Percentiles rank a stretch among this genome's conserved stretches.
These are phyloP conservation scores for Leccinum rimulosum DNA, from an alignment of 768 basidiomycete genomes.

Conservation along the genomic window DNA sequence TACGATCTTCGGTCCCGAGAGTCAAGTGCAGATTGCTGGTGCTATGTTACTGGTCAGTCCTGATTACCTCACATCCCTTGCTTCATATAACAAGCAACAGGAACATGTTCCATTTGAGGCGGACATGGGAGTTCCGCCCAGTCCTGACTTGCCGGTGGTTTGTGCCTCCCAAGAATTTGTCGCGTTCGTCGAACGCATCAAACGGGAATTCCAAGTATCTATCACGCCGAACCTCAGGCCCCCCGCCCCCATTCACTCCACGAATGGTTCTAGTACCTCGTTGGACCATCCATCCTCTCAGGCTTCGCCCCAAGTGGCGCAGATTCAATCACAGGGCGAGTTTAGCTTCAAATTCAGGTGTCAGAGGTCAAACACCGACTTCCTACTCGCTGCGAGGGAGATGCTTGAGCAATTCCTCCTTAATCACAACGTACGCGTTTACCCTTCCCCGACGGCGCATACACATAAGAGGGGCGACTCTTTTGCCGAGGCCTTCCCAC, in stretches of 20 bases:
- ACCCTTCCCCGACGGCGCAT: slow-evolving; percentile 75
- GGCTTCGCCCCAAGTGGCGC: slow-evolving; percentile 17
- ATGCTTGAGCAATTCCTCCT: slow-evolving; percentile 90
- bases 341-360: slow-evolving; percentile 95
- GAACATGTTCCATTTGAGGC: slow-evolving; percentile 97
- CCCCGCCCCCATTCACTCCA: slow-evolving; percentile 31
- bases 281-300: slow-evolving; percentile 45
- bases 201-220: slow-evolving; percentile 90
- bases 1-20: slow-evolving; percentile 95
- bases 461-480: slow-evolving; percentile 87
- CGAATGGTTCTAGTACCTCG: slow-evolving; percentile 47
- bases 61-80: neutral
- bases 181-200: slow-evolving; percentile 85
- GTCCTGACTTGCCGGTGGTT: slow-evolving; percentile 72
- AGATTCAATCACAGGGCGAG: slow-evolving; percentile 44
- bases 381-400: slow-evolving; percentile 84
- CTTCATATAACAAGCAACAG: slow-evolving; percentile 38
- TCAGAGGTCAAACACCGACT: slow-evolving; percentile 93
- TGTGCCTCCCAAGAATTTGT: slow-evolving; percentile 79
- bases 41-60: slow-evolving; percentile 85
- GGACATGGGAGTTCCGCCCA: slow-evolving; percentile 87
- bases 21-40: slow-evolving; percentile 93
- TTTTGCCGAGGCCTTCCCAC: slow-evolving; percentile 93
- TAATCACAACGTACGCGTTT: slow-evolving; percentile 79
- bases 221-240: slow-evolving; percentile 78